phyloP scores from a whole-genome alignment of 2,329 filamentous ascomycete genomes.

The Orbilia quercus region DNA sequence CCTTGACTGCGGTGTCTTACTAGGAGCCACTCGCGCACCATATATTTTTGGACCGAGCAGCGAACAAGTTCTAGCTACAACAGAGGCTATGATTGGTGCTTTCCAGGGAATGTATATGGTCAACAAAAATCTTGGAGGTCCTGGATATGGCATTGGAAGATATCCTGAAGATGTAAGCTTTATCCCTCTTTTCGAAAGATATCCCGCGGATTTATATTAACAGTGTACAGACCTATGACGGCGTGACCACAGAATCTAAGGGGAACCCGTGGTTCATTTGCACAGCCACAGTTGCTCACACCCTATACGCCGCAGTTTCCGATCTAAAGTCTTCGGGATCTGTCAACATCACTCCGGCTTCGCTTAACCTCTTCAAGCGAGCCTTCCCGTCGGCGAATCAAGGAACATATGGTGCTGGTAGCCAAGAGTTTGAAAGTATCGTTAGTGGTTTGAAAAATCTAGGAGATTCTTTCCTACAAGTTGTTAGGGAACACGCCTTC shows the following conservation, averaged over 20 bases:
- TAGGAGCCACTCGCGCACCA: slow-evolving; percentile 76
- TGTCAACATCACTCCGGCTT: slow-evolving; percentile 73
- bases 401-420: slow-evolving; percentile 74
- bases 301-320: slow-evolving; percentile 79
- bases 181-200: slow-evolving; percentile 78
- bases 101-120: slow-evolving; percentile 77
- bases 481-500: slow-evolving; percentile 67
- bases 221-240: slow-evolving; percentile 75
- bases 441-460: slow-evolving; percentile 73
- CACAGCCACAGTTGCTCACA: slow-evolving; percentile 81
- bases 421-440: slow-evolving; percentile 68
- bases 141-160: slow-evolving; percentile 73
- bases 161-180: slow-evolving; percentile 75
- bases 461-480: slow-evolving; percentile 69
- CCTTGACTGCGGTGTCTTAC: slow-evolving; percentile 77
- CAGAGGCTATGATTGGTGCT: slow-evolving; percentile 79
- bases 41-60: slow-evolving; percentile 83
- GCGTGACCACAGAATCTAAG: slow-evolving; percentile 66
- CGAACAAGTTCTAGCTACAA: slow-evolving; percentile 75
- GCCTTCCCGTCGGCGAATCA: slow-evolving; percentile 70
- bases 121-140: slow-evolving; percentile 72
- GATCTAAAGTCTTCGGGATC: slow-evolving; percentile 75
- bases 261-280: slow-evolving; percentile 82
- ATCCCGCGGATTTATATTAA: slow-evolving; percentile 74
- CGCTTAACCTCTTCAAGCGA: slow-evolving; percentile 77